phyloP scores from a whole-genome alignment of 371 early-diverging fungal genomes.

The Actinomucor elegans region DNA sequence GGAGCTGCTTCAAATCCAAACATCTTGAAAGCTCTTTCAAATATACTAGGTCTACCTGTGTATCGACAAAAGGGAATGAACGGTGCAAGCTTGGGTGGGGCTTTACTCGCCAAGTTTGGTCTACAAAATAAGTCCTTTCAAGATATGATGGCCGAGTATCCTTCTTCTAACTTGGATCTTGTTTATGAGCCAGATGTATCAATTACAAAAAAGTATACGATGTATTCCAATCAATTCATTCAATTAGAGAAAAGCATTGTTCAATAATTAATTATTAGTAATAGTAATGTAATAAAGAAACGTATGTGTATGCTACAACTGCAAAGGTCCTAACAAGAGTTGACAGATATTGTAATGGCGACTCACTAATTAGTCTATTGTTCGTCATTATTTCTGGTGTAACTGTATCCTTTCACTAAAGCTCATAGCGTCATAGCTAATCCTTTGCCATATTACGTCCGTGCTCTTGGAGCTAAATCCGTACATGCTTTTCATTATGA shows the following conservation, averaged over 20 bases:
- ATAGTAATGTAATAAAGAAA: too few species aligned
- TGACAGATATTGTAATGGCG: too few species aligned
- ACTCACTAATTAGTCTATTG: too few species aligned
- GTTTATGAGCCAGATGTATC: conserved; percentile 27
- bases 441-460: too few species aligned
- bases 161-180: conserved; percentile 25
- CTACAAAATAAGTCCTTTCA: conserved; percentile 21
- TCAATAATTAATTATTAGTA: too few species aligned
- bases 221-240: conserved; percentile 6
- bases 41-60: conserved; percentile 72
- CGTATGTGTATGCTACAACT: too few species aligned
- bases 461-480: too few species aligned
- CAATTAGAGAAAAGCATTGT: conserved; percentile 13
- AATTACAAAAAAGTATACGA: conserved; percentile 10
- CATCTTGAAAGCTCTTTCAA: conserved; percentile 62
- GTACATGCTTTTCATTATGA: too few species aligned
- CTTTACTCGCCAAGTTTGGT: conserved; percentile 45
- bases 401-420: too few species aligned
- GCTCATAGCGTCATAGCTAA: too few species aligned
- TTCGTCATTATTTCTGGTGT: too few species aligned
- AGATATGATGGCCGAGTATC: conserved; percentile 36
- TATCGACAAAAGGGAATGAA: conserved; percentile 51
- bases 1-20: conserved; percentile 70
- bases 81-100: conserved; percentile 50
- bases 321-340: too few species aligned